A percentile compares a stretch with the other conserved stretches of the same genome.
These are phyloP conservation scores for Chalciporus piperatus DNA, from an alignment of 768 basidiomycete genomes.

Conservation along the genomic window DNA sequence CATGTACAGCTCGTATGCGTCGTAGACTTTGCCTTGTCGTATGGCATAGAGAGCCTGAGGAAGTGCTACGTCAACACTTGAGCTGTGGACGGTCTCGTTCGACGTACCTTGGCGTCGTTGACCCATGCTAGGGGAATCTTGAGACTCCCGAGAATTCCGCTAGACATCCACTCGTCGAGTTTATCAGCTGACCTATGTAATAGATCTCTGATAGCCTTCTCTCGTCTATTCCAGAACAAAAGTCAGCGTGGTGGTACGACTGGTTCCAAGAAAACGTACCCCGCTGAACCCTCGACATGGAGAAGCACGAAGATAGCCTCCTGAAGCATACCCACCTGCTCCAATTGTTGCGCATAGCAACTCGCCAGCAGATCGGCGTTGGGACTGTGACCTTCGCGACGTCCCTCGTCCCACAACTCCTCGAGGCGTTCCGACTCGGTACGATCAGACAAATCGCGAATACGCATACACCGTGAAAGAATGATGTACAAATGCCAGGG, in stretches of 20 bases:
- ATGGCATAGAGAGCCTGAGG: constrained; percentile 65
- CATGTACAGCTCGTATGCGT: constrained; percentile 76
- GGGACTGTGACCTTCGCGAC: constrained; percentile 73
- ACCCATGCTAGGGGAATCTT: constrained; percentile 86
- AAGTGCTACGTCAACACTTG: neutral
- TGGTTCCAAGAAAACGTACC: constrained; percentile 47
- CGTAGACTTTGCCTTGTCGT: constrained; percentile 57
- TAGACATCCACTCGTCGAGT: constrained; percentile 70
- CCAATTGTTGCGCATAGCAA: constrained; percentile 85
- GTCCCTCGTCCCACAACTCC: constrained; percentile 39
- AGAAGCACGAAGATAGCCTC: constrained; percentile 88
- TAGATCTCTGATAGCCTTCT: constrained; percentile 79
- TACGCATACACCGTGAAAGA: constrained; percentile 75
- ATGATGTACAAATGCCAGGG: constrained; percentile 93
- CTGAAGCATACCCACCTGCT: constrained; percentile 74
- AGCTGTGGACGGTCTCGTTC: neutral
- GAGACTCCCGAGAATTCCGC: constrained; percentile 70
- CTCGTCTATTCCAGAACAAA: constrained; percentile 55
- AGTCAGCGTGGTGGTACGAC: constrained; percentile 3
- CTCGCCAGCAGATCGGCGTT: constrained; percentile 81
- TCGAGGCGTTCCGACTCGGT: constrained; percentile 41
- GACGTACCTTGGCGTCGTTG: constrained; percentile 77
- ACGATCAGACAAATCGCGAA: constrained; percentile 88
- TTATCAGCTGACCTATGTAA: constrained; percentile 64
- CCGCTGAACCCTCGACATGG: constrained; percentile 76